Conservation (phyloP, 441 rosid genomes). For the Euphorbia celastroides region DNA sequence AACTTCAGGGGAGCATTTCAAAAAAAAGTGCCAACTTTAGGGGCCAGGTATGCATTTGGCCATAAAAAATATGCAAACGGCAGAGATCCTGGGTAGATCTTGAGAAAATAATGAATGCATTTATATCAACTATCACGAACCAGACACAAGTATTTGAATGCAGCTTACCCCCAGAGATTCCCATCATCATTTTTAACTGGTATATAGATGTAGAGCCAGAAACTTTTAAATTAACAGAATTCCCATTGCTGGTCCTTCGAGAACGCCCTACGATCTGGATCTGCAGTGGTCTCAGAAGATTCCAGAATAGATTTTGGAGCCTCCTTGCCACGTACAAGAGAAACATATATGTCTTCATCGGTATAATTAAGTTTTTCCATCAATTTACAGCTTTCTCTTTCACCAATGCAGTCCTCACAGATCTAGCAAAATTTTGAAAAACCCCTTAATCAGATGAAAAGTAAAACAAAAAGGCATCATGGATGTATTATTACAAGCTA, state of each 20-base stretch:
- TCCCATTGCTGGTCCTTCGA: conserved; percentile 71
- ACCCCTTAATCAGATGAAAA: conserved; percentile 14
- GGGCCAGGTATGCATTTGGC: no score
- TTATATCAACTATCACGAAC: conserved; percentile 11
- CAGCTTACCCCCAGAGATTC: conserved; percentile 93
- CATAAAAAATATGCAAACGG: no score
- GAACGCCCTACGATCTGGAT: conserved; percentile 81
- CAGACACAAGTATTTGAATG: neutral
- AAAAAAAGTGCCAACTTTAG: no score
- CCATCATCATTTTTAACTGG: conserved; percentile 99
- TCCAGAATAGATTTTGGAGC: conserved; percentile 87
- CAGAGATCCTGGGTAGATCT: no score
- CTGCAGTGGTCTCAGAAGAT: conserved; percentile 62
- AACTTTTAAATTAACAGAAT: conserved; percentile 67
- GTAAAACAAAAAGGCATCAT: neutral
- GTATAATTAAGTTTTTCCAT: conserved; percentile 82
- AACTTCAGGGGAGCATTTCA: no score
- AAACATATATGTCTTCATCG: conserved; percentile 68
- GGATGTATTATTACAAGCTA: neutral
- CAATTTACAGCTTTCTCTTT: conserved; percentile 86
- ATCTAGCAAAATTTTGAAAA: conserved; percentile 36
- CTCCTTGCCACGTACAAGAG: conserved; percentile 84
- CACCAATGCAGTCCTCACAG: conserved; percentile 94
- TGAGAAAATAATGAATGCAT: neutral
- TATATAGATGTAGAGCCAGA: conserved; percentile 87